Percentiles rank a stretch among this genome's conserved stretches.
phyloP scores from a whole-genome alignment of 495 filamentous ascomycete genomes.

The Parathielavia hyrcaniae region DNA sequence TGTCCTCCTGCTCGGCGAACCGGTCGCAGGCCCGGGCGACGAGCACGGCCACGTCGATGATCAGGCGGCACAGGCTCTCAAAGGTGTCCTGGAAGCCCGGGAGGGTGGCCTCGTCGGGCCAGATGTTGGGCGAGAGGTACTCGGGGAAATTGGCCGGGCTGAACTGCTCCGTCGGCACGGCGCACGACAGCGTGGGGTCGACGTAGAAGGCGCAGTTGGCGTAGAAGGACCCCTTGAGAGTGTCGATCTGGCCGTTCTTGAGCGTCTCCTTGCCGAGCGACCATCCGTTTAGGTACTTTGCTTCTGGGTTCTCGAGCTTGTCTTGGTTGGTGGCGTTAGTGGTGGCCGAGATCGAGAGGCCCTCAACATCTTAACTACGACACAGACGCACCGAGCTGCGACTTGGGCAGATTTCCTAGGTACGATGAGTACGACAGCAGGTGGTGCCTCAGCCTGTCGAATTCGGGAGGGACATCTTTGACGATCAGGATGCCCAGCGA shows the following conservation, averaged over 20 bases:
- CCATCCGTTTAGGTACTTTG: conserved; percentile 62
- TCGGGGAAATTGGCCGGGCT: conserved; percentile 55
- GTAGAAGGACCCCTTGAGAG: conserved; percentile 92
- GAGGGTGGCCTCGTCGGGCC: conserved; percentile 62
- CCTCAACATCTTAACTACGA: not conserved
- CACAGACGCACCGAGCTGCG: conserved; percentile 59
- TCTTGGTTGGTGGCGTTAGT: conserved; percentile 39
- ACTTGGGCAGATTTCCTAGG: conserved; percentile 70
- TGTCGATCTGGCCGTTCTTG: conserved; percentile 81
- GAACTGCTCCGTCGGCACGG: conserved; percentile 51
- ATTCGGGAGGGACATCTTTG: conserved; percentile 68
- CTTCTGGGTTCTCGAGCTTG: conserved; percentile 56
- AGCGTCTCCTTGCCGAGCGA: conserved; percentile 93
- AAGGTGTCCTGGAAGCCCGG: conserved; percentile 67
- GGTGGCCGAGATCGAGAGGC: not conserved
- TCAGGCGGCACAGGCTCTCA: conserved; percentile 69
- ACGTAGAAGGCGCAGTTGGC: conserved; percentile 94
- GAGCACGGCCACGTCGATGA: conserved; percentile 82
- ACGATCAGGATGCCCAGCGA: conserved; percentile 93
- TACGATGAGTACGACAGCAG: conserved; percentile 84
- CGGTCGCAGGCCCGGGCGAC: conserved; percentile 83
- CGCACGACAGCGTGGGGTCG: conserved; percentile 54
- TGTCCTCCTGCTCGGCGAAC: conserved; percentile 72
- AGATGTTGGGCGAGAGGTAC: conserved; percentile 67
- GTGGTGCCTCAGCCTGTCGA: conserved; percentile 58